Conservation (phyloP, 1,139 yeast genomes). For the Yamadazyma triangularis region DNA sequence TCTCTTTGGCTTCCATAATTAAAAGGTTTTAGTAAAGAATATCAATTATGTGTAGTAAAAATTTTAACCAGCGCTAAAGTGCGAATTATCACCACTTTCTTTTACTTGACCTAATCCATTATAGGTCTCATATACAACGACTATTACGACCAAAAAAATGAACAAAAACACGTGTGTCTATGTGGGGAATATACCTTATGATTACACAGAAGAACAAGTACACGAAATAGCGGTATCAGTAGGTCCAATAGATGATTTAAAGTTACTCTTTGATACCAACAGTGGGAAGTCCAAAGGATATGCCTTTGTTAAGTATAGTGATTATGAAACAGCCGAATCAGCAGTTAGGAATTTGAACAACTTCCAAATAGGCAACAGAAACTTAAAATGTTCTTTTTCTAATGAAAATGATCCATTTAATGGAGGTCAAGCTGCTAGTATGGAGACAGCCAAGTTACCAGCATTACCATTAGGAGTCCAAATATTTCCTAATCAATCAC, state of each 20-base stretch:
- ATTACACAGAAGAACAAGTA: slow-evolving; percentile 83
- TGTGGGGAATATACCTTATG: slow-evolving; percentile 37
- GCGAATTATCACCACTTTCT: no score
- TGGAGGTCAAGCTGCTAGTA: slow-evolving; percentile 6
- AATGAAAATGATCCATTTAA: slow-evolving; percentile 30
- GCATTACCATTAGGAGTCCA: slow-evolving; percentile 48
- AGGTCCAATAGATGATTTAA: slow-evolving; percentile 79
- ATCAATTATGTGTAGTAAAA: no score
- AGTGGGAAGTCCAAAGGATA: slow-evolving; percentile 92
- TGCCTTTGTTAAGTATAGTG: slow-evolving; percentile 80
- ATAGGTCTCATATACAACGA: no score
- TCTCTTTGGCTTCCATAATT: slow-evolving; percentile 69
- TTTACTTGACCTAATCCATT: no score
- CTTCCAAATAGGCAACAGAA: slow-evolving; percentile 69
- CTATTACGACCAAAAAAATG: slow-evolving; percentile 1
- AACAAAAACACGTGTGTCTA: slow-evolving; percentile 21
- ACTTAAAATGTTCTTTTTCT: slow-evolving; percentile 70
- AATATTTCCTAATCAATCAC: slow-evolving; percentile 48
- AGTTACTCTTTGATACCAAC: slow-evolving; percentile 77
- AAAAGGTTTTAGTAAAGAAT: no score
- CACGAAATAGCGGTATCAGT: slow-evolving; percentile 72
- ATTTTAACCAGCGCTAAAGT: no score
- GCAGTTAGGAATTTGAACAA: slow-evolving; percentile 88
- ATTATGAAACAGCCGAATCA: slow-evolving; percentile 76
- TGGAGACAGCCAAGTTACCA: slow-evolving; percentile 28